Evolutionary conservation across 2,329 filamentous ascomycete species (phyloP).

Genomic region (Epichloe festucae): DNA sequence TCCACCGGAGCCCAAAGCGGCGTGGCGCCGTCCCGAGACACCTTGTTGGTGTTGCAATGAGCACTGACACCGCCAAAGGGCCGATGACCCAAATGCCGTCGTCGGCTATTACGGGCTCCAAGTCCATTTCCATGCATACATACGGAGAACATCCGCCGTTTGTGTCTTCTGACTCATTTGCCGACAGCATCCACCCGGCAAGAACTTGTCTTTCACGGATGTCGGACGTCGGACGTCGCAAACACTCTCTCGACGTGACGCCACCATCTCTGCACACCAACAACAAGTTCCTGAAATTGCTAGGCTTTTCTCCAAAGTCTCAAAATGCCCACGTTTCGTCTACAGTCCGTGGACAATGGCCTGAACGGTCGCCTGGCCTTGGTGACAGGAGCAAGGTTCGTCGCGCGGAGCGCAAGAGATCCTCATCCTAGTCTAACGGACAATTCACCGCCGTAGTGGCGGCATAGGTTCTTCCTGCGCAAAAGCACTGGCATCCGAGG

Average conservation of each 20-base stretch:
- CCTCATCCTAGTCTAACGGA: neutral
- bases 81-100: too few relatives aligned
- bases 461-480: conserved; percentile 6
- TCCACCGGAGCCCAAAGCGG: too few relatives aligned
- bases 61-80: too few relatives aligned
- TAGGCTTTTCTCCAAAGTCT: neutral
- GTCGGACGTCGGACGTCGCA: neutral
- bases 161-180: too few relatives aligned
- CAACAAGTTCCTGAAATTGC: neutral
- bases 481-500: conserved; percentile 3
- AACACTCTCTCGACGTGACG: neutral
- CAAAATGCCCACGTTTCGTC: neutral
- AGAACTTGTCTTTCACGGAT: too few relatives aligned
- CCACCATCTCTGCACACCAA: neutral
- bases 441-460: neutral
- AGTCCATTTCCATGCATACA: too few relatives aligned
- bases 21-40: neutral
- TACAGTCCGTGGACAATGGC: conserved; percentile 3
- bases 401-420: neutral
- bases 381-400: conserved; percentile 6
- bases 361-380: conserved; percentile 1
- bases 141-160: too few relatives aligned
- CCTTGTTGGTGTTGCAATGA: neutral
- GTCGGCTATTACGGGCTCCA: too few relatives aligned
- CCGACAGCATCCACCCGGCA: too few relatives aligned